phyloP scores from a whole-genome alignment of 2,329 filamentous ascomycete genomes.

The Juglanconis oblonga region DNA sequence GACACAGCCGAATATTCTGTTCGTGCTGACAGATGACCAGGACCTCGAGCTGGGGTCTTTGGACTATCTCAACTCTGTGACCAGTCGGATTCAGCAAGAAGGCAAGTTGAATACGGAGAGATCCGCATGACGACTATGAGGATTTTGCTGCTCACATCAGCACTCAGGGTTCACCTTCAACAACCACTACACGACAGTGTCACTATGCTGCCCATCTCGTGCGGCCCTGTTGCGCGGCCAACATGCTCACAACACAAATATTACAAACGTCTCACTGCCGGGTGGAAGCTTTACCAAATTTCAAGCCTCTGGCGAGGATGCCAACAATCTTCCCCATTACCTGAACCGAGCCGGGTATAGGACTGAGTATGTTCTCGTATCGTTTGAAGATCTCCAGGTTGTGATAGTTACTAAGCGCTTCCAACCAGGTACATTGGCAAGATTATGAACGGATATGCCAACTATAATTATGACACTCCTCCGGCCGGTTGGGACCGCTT shows the following conservation, averaged over 20 bases:
- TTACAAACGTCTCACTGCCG: constrained; percentile 55
- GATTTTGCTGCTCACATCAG: background rate
- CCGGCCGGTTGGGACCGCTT: constrained; percentile 17
- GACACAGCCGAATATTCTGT: constrained; percentile 18
- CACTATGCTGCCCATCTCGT: constrained; percentile 60
- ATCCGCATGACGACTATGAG: background rate
- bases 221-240: constrained; percentile 61
- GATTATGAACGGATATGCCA: constrained; percentile 63
- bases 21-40: constrained; percentile 17
- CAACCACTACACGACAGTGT: constrained; percentile 59
- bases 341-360: constrained; percentile 66
- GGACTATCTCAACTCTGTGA: constrained; percentile 8
- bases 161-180: constrained; percentile 24
- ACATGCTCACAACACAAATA: constrained; percentile 64
- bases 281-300: constrained; percentile 68
- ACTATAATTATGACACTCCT: constrained; percentile 55
- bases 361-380: constrained; percentile 45
- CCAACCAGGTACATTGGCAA: constrained; percentile 60
- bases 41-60: constrained; percentile 18
- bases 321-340: constrained; percentile 68
- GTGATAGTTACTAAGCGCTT: background rate
- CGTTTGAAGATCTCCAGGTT: background rate
- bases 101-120: background rate
- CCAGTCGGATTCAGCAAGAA: constrained; percentile 10
- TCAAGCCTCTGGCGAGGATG: constrained; percentile 60